phyloP scores from a whole-genome alignment of 2,329 filamentous ascomycete genomes.

The Penicillium crustosum region DNA sequence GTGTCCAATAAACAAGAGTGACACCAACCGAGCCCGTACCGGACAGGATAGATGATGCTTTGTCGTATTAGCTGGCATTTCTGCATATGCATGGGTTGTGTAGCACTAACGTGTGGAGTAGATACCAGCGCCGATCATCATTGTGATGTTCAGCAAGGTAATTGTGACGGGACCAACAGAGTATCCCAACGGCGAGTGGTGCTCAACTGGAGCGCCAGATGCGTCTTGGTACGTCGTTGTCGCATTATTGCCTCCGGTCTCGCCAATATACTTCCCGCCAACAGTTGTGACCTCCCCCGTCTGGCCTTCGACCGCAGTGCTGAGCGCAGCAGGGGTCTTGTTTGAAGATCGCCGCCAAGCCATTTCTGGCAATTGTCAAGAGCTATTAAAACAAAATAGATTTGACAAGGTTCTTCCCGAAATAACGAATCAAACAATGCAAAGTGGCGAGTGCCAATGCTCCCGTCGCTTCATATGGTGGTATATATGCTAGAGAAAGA shows the following conservation, averaged over 20 bases:
- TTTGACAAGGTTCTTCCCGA: background rate
- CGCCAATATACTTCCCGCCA: background rate
- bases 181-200: conserved; percentile 58
- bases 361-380: background rate
- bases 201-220: conserved; percentile 61
- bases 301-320: background rate
- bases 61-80: background rate
- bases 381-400: too few species aligned
- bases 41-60: conserved; percentile 58
- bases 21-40: conserved; percentile 63
- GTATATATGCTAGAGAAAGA: background rate
- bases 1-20: conserved; percentile 62
- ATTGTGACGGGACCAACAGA: conserved; percentile 58
- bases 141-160: conserved; percentile 60
- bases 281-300: background rate
- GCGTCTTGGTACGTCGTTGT: conserved; percentile 59
- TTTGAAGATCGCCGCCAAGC: background rate
- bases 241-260: conserved; percentile 45
- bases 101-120: conserved; percentile 59
- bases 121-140: conserved; percentile 63
- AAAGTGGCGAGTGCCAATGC: background rate
- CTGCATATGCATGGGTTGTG: background rate
- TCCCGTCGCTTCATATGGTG: background rate
- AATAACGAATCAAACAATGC: too few species aligned
- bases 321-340: background rate